These are phyloP conservation scores for Coemansia sp. DNA, from an alignment of 192 early-diverging fungal species.

Conservation along the genomic window DNA sequence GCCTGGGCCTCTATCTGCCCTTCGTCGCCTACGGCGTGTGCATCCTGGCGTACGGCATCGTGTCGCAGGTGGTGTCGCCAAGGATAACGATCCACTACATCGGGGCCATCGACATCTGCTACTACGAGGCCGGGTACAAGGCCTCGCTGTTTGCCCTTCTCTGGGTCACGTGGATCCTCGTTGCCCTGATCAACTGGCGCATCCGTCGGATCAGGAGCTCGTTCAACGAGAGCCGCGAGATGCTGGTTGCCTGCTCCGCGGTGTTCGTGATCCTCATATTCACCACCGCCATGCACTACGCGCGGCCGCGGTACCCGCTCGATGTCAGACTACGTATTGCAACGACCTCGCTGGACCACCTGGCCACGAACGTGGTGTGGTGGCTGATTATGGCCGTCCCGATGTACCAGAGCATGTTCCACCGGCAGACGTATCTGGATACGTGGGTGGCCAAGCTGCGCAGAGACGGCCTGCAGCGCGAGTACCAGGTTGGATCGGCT, in stretches of 20 bases:
- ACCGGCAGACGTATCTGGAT: slow-evolving; percentile 18
- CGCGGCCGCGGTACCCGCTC: slow-evolving; percentile 24
- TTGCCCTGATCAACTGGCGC: slow-evolving; percentile 31
- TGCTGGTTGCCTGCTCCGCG: slow-evolving; percentile 16
- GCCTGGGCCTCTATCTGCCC: slow-evolving; percentile 32
- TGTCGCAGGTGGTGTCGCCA: slow-evolving; percentile 20
- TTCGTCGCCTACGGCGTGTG: slow-evolving; percentile 13
- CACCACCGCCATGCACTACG: slow-evolving; percentile 37
- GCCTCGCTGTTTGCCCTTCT: slow-evolving; percentile 34
- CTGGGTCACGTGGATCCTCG: slow-evolving; percentile 34
- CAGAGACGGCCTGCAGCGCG: slow-evolving; percentile 33
- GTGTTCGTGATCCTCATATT: slow-evolving; percentile 30
- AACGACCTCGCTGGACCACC: slow-evolving; percentile 38
- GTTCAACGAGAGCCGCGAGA: slow-evolving; percentile 52
- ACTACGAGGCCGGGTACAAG: slow-evolving; percentile 28
- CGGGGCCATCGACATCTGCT: slow-evolving; percentile 28
- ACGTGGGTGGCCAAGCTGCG: slow-evolving; percentile 29
- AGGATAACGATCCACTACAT: slow-evolving; percentile 20
- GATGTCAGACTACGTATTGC: slow-evolving; percentile 16
- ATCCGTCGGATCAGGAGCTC: slow-evolving; percentile 52
- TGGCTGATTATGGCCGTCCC: slow-evolving; percentile 46
- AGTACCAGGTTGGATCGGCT: slow-evolving; percentile 21
- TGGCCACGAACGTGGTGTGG: slow-evolving; percentile 33
- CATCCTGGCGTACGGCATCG: slow-evolving; percentile 28
- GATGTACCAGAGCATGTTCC: slow-evolving; percentile 26